Conservation (phyloP, 495 filamentous ascomycete genomes). For the Penicillium longicatenatum region DNA sequence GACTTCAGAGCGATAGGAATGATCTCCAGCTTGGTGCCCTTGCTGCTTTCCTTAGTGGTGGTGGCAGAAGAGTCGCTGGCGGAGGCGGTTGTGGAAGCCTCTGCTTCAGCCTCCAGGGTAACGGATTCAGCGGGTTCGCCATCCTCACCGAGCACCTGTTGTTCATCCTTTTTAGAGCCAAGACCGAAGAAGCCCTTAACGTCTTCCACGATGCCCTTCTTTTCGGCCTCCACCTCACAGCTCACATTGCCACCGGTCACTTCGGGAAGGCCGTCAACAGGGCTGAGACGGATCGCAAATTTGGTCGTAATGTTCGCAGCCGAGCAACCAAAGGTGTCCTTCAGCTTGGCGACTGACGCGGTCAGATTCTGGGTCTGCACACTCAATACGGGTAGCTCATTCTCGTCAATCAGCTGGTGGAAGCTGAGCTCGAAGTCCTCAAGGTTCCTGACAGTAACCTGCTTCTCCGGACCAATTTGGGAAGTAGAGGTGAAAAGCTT, state of each 20-base stretch:
- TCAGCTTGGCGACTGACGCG: conserved; percentile 71
- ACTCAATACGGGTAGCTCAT: conserved; percentile 52
- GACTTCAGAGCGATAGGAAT: conserved; percentile 69
- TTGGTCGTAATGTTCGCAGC: conserved; percentile 77
- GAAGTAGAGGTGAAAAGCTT: conserved; percentile 81
- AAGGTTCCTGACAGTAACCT: conserved; percentile 82
- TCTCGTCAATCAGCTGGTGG: conserved; percentile 63
- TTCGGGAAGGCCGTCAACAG: conserved; percentile 80
- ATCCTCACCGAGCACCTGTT: conserved; percentile 72
- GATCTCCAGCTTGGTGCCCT: conserved; percentile 64
- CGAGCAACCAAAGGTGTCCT: conserved; percentile 73
- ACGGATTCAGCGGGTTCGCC: conserved; percentile 48
- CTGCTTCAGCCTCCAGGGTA: conserved; percentile 51
- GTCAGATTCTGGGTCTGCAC: conserved; percentile 84
- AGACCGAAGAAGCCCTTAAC: conserved; percentile 96
- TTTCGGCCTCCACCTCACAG: conserved; percentile 76
- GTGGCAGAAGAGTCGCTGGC: conserved; percentile 48
- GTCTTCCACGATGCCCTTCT: conserved; percentile 81
- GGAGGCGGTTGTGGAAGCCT: conserved; percentile 47
- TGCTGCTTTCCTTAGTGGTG: conserved; percentile 48
- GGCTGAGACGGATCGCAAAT: conserved; percentile 70
- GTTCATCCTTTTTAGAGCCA: conserved; percentile 80
- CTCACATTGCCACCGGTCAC: conserved; percentile 74
- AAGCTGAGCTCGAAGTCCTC: conserved; percentile 83
- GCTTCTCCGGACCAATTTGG: conserved; percentile 76